Base-by-base conservation (phyloP, 202 grass and related monocot genomes). In the Cymbopogon flexuosus region DNA sequence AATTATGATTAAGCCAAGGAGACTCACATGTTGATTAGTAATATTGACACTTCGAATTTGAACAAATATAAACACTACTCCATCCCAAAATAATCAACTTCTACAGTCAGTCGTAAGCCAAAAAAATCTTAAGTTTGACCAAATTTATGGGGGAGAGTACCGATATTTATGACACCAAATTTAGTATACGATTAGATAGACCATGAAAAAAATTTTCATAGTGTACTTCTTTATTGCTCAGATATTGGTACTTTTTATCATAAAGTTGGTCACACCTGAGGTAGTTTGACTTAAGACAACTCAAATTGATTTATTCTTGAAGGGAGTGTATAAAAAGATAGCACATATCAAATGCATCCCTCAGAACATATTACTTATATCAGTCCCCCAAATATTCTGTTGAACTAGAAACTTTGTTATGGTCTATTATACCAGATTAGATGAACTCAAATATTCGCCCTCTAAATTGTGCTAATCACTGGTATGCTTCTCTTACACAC, bases 21-120 rank as follows among this genome's bases (percentile, higher is more conserved):
- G 83, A 62, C 78, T 79, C 34, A 62, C 13, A 83, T 52, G 3
- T 57, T 45, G 24, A 47, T 56, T 39, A 67, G 51, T 54, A 88
- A 80, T 14, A 88, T 70, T 5, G 2, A 75, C 21, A 63, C 18
- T 54, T 70, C 12, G 1, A 77, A 30, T 58, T 22, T 3, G 23
- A 72, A n/a, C 37, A 74, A 54, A 66, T 11, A 66, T 11, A 37
- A 66, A 72, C 8, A 65, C 10, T 59, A 23, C 54, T 58, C 8
- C 6, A 0, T 19, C 18, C 51, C 51, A 56, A 56, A 56, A 56
- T 56, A 56, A 56, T 21, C n/a, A 56, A 56, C 51, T 56, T 56
- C n/a, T 21, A 56, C 51, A n/a, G 18, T 54, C 18, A 54, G 51
- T 54, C 51, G n/a, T 8, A 54, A 54, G 18, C 9, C 18, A 52